Evolutionary conservation across 345 rosid genomes (phyloP).

Genomic region (Noccaea bulbosa): DNA sequence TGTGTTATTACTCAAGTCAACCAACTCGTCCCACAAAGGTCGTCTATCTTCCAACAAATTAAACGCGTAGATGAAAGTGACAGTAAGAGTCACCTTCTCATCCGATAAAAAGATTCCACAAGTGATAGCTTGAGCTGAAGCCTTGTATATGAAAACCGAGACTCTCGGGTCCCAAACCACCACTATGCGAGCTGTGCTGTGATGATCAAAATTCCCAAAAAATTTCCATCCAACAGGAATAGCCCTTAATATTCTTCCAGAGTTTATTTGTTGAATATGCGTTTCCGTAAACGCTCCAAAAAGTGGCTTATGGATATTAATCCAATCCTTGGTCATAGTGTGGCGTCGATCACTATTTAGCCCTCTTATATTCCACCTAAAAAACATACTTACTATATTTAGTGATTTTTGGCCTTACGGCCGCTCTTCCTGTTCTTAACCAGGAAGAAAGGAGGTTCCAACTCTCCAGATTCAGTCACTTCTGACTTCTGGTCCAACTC

Average conservation of each 20-base stretch:
- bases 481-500: rapidly evolving
- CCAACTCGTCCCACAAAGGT: too few relatives aligned
- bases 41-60: too few relatives aligned
- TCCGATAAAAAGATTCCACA: too few relatives aligned
- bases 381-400: background rate
- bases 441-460: background rate
- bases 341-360: background rate
- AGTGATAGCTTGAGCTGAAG: too few relatives aligned
- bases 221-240: background rate
- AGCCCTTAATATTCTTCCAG: rapidly evolving
- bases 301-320: background rate
- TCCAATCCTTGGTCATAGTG: background rate
- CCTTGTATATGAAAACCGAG: too few relatives aligned
- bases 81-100: too few relatives aligned
- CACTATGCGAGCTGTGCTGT: too few relatives aligned
- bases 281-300: background rate
- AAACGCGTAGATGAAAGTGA: too few relatives aligned
- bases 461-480: background rate
- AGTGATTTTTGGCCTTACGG: background rate
- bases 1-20: too few relatives aligned
- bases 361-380: background rate
- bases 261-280: background rate
- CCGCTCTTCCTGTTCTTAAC: background rate
- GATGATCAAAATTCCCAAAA: background rate
- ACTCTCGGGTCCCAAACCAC: too few relatives aligned